phyloP scores from a whole-genome alignment of 2,329 filamentous ascomycete species.

The Fusarium newnesense region DNA sequence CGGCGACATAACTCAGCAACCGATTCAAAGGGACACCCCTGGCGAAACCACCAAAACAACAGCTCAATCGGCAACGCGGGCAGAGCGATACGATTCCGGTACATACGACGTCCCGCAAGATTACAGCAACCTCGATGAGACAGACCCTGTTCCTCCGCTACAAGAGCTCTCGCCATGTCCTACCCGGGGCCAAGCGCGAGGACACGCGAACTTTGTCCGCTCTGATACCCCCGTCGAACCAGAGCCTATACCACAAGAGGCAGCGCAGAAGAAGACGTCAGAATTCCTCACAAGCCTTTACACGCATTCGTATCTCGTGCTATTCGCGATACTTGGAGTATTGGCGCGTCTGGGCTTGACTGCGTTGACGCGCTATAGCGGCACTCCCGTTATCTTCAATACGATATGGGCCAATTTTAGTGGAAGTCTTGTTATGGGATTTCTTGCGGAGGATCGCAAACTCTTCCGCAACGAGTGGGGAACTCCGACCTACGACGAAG shows the following conservation, averaged over 20 bases:
- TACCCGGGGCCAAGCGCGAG: slow-evolving; percentile 5
- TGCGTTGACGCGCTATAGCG: slow-evolving; percentile 81
- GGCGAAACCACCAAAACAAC: not conserved
- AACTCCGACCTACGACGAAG: slow-evolving; percentile 51
- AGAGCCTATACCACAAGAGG: slow-evolving; percentile 21
- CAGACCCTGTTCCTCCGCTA: slow-evolving; percentile 30
- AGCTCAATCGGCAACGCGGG: not conserved
- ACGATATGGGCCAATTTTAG: slow-evolving; percentile 89
- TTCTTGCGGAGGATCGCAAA: slow-evolving; percentile 80
- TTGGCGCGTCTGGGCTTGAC: slow-evolving; percentile 84
- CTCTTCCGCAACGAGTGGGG: slow-evolving; percentile 79
- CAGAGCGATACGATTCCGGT: slow-evolving; percentile 16
- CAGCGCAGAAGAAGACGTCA: slow-evolving; percentile 52
- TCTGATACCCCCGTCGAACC: not conserved
- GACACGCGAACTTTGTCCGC: slow-evolving; percentile 11
- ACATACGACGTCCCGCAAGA: slow-evolving; percentile 44
- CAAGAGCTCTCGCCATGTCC: slow-evolving; percentile 1
- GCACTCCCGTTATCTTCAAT: slow-evolving; percentile 77
- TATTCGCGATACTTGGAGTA: slow-evolving; percentile 88
- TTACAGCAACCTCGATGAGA: slow-evolving; percentile 58
- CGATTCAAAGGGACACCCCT: not conserved
- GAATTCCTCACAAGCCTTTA: slow-evolving; percentile 69
- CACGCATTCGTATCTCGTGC: slow-evolving; percentile 81
- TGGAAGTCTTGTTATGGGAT: slow-evolving; percentile 86
- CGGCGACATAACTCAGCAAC: not conserved